phyloP scores from a whole-genome alignment of 495 filamentous ascomycete species.

The Neurospora sp. region DNA sequence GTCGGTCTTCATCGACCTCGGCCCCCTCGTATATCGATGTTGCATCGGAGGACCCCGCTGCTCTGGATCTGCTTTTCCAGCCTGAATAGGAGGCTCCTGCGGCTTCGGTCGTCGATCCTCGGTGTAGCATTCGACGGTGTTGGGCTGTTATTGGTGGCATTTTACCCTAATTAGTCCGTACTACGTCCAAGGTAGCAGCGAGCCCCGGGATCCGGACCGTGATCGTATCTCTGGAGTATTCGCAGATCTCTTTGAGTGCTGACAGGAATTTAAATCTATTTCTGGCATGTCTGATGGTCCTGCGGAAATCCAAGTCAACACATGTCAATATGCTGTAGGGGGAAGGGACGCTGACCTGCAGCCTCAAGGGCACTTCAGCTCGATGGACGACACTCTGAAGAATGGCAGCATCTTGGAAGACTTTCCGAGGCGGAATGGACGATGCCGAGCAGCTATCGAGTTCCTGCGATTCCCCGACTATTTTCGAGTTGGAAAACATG shows the following conservation, averaged over 20 bases:
- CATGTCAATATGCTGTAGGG: not conserved
- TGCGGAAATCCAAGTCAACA: not conserved
- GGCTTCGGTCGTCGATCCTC: not conserved
- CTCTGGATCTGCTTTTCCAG: not conserved
- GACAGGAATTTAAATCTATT: not conserved
- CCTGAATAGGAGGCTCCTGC: not conserved
- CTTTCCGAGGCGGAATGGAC: not conserved
- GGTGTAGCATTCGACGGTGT: not conserved
- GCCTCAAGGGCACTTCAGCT: not conserved
- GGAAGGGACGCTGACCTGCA: not conserved
- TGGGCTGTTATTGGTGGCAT: not conserved
- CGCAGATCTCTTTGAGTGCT: not conserved
- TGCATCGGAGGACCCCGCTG: not conserved
- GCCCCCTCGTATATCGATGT: not conserved
- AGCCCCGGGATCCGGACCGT: not conserved
- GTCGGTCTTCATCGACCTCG: not conserved
- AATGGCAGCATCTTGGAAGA: not conserved
- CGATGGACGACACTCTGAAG: not conserved
- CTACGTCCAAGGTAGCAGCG: not conserved
- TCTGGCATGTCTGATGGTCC: not conserved
- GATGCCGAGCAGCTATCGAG: not conserved
- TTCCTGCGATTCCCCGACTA: not conserved
- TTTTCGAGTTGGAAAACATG: not conserved
- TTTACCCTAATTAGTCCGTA: not conserved
- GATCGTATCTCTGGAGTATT: not conserved